A percentile compares a stretch with the other conserved stretches of the same genome.
Conservation (phyloP, 192 early-diverging fungal genomes). For the Backusella australiensis region DNA sequence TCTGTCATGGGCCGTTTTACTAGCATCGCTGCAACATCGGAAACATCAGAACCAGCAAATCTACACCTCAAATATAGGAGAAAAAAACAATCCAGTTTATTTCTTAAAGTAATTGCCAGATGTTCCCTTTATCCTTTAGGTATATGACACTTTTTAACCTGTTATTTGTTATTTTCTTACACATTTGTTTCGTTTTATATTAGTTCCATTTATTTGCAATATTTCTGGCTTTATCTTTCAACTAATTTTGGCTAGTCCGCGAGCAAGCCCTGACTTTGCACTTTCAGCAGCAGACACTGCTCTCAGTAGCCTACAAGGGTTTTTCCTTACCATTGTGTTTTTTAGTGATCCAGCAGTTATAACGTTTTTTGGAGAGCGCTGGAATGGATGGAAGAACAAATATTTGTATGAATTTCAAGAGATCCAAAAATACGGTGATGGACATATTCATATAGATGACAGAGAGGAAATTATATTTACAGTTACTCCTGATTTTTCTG, state of each 20-base stretch:
- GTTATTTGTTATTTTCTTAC: neutral
- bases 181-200: neutral
- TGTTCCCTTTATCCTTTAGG: slow-evolving; percentile 1
- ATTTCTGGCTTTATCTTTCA: slow-evolving; percentile 6
- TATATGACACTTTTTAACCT: neutral
- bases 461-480: neutral
- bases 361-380: neutral
- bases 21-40: neutral
- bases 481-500: neutral
- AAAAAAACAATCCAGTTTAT: neutral
- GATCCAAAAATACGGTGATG: neutral
- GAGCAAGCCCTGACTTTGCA: neutral
- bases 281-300: neutral
- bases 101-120: neutral
- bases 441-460: neutral
- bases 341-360: slow-evolving; percentile 1
- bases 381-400: neutral
- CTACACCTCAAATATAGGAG: neutral
- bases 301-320: slow-evolving; percentile 1
- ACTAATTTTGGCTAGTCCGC: neutral
- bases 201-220: slow-evolving; percentile 8
- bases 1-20: neutral
- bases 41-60: neutral
- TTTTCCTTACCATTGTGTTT: slow-evolving; percentile 6
- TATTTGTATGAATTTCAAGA: neutral